phyloP scores from a whole-genome alignment of 257 asterid genomes.

The Solanum raphanifolium region DNA sequence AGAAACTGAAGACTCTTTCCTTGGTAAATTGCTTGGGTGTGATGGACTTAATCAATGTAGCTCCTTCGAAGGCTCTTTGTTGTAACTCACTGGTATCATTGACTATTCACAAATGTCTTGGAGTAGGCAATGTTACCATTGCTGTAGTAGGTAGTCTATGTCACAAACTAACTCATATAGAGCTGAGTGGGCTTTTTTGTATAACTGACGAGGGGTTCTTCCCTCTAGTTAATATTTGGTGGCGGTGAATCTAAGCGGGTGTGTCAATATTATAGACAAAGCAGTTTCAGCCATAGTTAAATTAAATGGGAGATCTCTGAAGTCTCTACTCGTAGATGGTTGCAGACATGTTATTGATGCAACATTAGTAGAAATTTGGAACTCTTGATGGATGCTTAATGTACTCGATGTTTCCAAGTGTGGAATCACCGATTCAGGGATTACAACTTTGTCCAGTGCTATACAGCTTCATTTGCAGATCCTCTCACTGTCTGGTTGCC shows the following conservation, averaged over 20 bases:
- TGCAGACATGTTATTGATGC: slow-evolving; percentile 44
- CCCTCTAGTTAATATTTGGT: slow-evolving; percentile 43
- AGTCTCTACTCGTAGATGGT: slow-evolving; percentile 48
- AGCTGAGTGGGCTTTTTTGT: slow-evolving; percentile 37
- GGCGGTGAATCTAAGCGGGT: slow-evolving; percentile 54
- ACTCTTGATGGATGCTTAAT: slow-evolving; percentile 35
- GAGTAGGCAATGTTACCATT: slow-evolving; percentile 43
- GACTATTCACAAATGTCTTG: slow-evolving; percentile 55
- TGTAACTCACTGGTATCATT: slow-evolving; percentile 39
- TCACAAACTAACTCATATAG: slow-evolving; percentile 41
- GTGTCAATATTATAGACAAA: slow-evolving; percentile 48
- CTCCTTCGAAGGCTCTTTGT: slow-evolving; percentile 23
- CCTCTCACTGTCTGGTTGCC: slow-evolving; percentile 54
- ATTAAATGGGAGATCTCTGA: slow-evolving; percentile 46
- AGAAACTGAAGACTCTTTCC: slow-evolving; percentile 52
- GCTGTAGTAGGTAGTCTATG: slow-evolving; percentile 37
- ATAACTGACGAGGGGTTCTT: slow-evolving; percentile 54
- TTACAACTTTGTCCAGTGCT: slow-evolving; percentile 45
- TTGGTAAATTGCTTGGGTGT: slow-evolving; percentile 61
- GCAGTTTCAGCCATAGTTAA: slow-evolving; percentile 33
- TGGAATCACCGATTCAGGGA: slow-evolving; percentile 46
- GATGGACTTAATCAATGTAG: slow-evolving; percentile 23
- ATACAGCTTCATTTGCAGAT: slow-evolving; percentile 40
- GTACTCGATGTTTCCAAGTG: slow-evolving; percentile 60
- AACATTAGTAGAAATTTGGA: slow-evolving; percentile 44